Percentiles rank a stretch among this genome's conserved stretches.
phyloP scores from a whole-genome alignment of 2,329 filamentous ascomycete species.

The Xylariaceae sp. region DNA sequence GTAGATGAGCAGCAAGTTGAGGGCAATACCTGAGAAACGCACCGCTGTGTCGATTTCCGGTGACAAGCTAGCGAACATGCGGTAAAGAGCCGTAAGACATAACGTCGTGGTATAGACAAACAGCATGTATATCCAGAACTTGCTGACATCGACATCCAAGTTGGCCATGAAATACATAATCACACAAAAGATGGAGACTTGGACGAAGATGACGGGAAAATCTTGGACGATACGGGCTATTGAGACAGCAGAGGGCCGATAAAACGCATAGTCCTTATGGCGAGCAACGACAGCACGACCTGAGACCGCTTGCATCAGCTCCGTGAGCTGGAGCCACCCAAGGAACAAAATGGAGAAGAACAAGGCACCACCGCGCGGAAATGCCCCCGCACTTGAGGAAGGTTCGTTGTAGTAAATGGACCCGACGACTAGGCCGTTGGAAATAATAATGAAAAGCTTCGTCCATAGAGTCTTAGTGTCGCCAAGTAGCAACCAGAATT shows the following conservation, averaged over 20 bases:
- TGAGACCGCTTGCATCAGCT: slow-evolving; percentile 76
- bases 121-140: slow-evolving; percentile 68
- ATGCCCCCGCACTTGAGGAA: slow-evolving; percentile 64
- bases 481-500: slow-evolving; percentile 78
- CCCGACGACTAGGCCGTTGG: slow-evolving; percentile 74
- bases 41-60: slow-evolving; percentile 62
- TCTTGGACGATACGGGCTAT: slow-evolving; percentile 62
- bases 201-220: slow-evolving; percentile 63
- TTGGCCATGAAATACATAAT: slow-evolving; percentile 79
- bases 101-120: slow-evolving; percentile 49
- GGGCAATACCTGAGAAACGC: slow-evolving; percentile 55
- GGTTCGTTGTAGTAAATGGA: slow-evolving; percentile 75
- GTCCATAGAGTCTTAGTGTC: slow-evolving; percentile 76
- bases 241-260: slow-evolving; percentile 58
- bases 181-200: slow-evolving; percentile 69
- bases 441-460: slow-evolving; percentile 77
- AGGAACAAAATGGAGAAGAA: slow-evolving; percentile 60
- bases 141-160: slow-evolving; percentile 64
- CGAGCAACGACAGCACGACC: slow-evolving; percentile 63
- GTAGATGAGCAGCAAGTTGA: slow-evolving; percentile 67
- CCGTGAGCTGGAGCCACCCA: slow-evolving; percentile 70
- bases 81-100: slow-evolving; percentile 36
- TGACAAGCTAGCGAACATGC: slow-evolving; percentile 38
- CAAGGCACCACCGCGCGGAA: slow-evolving; percentile 51
- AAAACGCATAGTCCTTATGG: slow-evolving; percentile 53